These are phyloP conservation scores for Panicum miliaceum DNA, from an alignment of 176 grass and related monocot genomes.

Conservation along the genomic window DNA sequence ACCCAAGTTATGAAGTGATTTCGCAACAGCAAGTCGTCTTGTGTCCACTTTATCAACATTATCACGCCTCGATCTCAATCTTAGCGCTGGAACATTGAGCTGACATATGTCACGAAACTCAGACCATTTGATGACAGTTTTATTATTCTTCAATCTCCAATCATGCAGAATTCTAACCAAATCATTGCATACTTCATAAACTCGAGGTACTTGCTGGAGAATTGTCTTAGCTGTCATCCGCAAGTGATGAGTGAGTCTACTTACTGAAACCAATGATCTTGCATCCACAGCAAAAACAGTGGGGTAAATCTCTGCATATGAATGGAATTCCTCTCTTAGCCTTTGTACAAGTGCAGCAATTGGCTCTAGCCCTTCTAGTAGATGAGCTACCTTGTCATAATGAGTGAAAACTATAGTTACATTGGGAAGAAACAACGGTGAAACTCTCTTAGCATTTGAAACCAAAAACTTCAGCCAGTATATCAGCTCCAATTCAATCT, in stretches of 20 bases:
- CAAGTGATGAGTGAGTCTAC: slow-evolving; percentile 73
- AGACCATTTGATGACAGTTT: slow-evolving; percentile 70
- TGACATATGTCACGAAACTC: slow-evolving; percentile 89
- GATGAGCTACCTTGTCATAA: slow-evolving; percentile 69
- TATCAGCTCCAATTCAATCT: slow-evolving; percentile 77
- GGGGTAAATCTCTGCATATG: slow-evolving; percentile 80
- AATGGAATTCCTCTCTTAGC: slow-evolving; percentile 78
- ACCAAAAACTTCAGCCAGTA: slow-evolving; percentile 88
- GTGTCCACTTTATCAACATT: slow-evolving; percentile 71
- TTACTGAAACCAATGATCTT: slow-evolving; percentile 80
- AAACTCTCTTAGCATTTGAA: slow-evolving; percentile 64
- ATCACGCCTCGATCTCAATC: slow-evolving; percentile 76
- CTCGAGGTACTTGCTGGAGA: slow-evolving; percentile 67
- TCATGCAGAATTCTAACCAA: slow-evolving; percentile 66
- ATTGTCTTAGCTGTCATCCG: slow-evolving; percentile 72
- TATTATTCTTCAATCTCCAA: slow-evolving; percentile 74
- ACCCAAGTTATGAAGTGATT: slow-evolving; percentile 69
- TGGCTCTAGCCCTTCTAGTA: slow-evolving; percentile 56
- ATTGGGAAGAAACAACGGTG: slow-evolving; percentile 58
- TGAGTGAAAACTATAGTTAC: slow-evolving; percentile 83
- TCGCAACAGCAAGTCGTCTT: slow-evolving; percentile 63
- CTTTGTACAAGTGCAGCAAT: slow-evolving; percentile 69
- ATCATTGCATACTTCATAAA: slow-evolving; percentile 87
- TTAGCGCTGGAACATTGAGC: slow-evolving; percentile 65
- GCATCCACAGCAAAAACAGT: slow-evolving; percentile 89